Evolutionary conservation across 1,284 basidiomycete genomes (phyloP).

Genomic region (Anthracocystis panici-leucophaei): DNA sequence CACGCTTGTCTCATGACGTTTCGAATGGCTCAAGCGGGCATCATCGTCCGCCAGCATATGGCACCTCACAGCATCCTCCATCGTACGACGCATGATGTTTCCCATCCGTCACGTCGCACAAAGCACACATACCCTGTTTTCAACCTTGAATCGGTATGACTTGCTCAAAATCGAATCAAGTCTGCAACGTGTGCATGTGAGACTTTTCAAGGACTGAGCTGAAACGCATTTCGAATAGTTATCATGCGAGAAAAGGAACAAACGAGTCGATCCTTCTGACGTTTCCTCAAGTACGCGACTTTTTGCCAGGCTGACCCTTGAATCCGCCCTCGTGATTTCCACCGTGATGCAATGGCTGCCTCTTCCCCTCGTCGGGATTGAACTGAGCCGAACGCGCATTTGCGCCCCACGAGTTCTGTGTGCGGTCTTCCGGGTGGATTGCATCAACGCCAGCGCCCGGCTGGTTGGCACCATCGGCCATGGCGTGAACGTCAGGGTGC

Average conservation of each 20-base stretch:
- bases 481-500: slow-evolving; percentile 41
- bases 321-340: slow-evolving; percentile 56
- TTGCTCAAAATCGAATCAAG: not conserved
- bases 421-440: slow-evolving; percentile 48
- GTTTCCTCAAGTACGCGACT: slow-evolving; percentile 29
- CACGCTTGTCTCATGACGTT: not conserved
- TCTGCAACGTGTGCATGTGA: not conserved
- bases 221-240: not conserved
- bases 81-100: slow-evolving; percentile 34
- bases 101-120: too few species aligned
- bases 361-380: slow-evolving; percentile 51
- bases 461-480: slow-evolving; percentile 54
- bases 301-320: slow-evolving; percentile 30
- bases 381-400: slow-evolving; percentile 51
- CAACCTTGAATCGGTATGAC: not conserved
- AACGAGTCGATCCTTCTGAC: not conserved
- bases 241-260: not conserved
- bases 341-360: slow-evolving; percentile 52
- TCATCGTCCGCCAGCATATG: slow-evolving; percentile 40
- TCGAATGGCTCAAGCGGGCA: slow-evolving; percentile 3
- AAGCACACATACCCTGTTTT: not conserved
- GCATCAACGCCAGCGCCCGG: slow-evolving; percentile 41
- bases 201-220: not conserved
- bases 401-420: slow-evolving; percentile 47
- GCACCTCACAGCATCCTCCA: slow-evolving; percentile 44